phyloP scores from a whole-genome alignment of 208 protist species.

The Leishmania mexicana region DNA sequence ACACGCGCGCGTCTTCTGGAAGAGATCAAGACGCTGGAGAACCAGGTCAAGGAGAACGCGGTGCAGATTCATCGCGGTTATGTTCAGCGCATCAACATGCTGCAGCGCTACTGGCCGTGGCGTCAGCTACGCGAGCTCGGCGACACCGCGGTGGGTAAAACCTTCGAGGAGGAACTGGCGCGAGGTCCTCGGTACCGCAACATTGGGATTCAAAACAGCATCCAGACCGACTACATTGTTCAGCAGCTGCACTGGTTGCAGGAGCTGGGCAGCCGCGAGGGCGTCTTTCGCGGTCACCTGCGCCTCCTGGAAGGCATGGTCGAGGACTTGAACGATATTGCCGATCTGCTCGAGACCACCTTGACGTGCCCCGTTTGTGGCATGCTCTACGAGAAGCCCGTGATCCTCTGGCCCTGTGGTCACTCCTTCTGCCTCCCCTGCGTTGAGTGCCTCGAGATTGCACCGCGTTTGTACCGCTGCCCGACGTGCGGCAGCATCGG shows the following conservation, averaged over 20 bases:
- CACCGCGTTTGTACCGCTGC: conserved; percentile 84
- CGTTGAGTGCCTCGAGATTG: conserved; percentile 82
- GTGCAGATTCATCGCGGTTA: conserved; percentile 65
- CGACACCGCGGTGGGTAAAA: conserved; percentile 67
- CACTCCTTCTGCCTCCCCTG: conserved; percentile 84
- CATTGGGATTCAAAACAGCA: conserved; percentile 84
- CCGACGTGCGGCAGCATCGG: conserved; percentile 85
- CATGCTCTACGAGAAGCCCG: conserved; percentile 82
- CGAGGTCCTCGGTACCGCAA: conserved; percentile 81
- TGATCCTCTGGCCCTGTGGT: conserved; percentile 88
- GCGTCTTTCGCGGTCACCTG: conserved; percentile 64
- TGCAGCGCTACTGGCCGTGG: conserved; percentile 90
- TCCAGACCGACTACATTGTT: conserved; percentile 75
- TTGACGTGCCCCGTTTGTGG: conserved; percentile 80
- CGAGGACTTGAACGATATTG: conserved; percentile 85
- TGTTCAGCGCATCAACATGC: conserved; percentile 74
- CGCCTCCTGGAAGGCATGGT: conserved; percentile 72
- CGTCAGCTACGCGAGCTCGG: conserved; percentile 81
- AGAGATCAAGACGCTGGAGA: conserved; percentile 52
- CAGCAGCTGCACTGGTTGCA: conserved; percentile 83
- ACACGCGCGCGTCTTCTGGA: conserved; percentile 31
- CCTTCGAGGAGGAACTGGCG: conserved; percentile 82
- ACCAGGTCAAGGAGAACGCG: conserved; percentile 37
- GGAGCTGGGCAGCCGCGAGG: conserved; percentile 55
- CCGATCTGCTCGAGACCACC: conserved; percentile 72